Evolutionary conservation across 768 basidiomycete genomes (phyloP), one percentile per base, ranked within the genome.

Genomic region (Mycena belliarum): DNA sequence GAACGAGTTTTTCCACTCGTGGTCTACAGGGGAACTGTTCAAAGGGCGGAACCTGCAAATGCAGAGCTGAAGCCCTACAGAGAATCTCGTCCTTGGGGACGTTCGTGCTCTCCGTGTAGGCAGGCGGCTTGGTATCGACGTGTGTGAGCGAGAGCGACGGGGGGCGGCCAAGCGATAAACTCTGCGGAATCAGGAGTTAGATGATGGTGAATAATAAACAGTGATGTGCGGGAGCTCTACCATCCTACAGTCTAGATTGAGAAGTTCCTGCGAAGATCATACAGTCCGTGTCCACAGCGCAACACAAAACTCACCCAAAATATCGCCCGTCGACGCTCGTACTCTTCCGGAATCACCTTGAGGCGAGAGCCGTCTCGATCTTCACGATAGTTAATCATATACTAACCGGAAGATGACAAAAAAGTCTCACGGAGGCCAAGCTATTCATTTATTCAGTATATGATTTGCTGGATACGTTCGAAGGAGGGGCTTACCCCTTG

Each of bases 241-340:
- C 79, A 89, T 86, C 41, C 87, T 76, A 57, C 86, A 85, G 65
- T 90, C 88, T 69, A 89, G 73, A 67, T 86, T 85, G 51, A 89
- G 76, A 63, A 89, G 74, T 69, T 89, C 87, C 62, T 63, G 25
- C 5, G 16, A 6, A 33, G n/a, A 6, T 20, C 26, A n/a, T n/a
- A 59, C 9, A 63, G 58, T 20, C 35, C 40, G 21, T 4, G 10
- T 35, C 9, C n/a, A n/a, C 33, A 40, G 3, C 20, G 41, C 33
- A 20, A 33, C 23, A 28, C 6, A 29, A 2, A 11, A 50, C 58
- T n/a, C 10, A 60, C 62, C 88, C 88, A 90, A 68, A 89, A 86
- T 43, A 89, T 79, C 48, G 83, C 81, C 44, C 84, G 76, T 45
- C 87, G 84, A 63, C 82, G 83, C 65, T 89, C 87, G 40, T 85